Percentiles rank a stretch among this genome's conserved stretches.
phyloP scores from a whole-genome alignment of 176 grass and related monocot species.

The Carex scoparia region DNA sequence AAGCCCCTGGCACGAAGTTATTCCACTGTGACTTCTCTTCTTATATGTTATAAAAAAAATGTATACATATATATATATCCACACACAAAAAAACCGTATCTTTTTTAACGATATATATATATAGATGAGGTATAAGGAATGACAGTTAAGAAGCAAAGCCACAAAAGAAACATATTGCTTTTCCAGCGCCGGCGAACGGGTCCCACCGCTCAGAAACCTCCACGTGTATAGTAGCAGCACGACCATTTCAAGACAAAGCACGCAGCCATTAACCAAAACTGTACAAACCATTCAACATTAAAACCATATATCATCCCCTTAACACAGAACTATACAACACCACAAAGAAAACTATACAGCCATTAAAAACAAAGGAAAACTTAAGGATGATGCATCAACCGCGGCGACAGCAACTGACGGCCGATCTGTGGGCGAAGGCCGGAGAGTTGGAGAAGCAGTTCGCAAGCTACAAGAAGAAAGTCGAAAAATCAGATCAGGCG shows the following conservation, averaged over 20 bases:
- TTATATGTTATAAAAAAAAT: background rate
- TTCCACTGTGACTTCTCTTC: background rate
- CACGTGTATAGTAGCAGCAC: background rate
- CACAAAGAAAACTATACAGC: background rate
- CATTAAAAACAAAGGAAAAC: background rate
- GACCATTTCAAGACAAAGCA: background rate
- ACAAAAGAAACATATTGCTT: background rate
- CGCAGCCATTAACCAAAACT: background rate
- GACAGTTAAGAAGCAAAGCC: background rate
- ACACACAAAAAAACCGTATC: background rate
- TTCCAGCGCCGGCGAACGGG: background rate
- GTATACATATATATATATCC: background rate
- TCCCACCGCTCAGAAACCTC: background rate
- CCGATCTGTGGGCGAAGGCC: slow-evolving; percentile 53
- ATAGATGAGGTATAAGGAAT: background rate
- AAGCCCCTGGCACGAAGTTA: slow-evolving; percentile 12
- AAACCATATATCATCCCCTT: slow-evolving; percentile 12
- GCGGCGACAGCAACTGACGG: background rate
- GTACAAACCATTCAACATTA: background rate
- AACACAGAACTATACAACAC: slow-evolving; percentile 7
- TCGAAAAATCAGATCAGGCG: background rate
- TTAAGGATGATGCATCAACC: background rate
- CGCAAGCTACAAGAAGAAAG: slow-evolving; percentile 43
- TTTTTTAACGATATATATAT: background rate
- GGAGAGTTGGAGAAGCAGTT: slow-evolving; percentile 67